Base-by-base conservation (phyloP, 257 asterid genomes). In the Leonotis leonurus region DNA sequence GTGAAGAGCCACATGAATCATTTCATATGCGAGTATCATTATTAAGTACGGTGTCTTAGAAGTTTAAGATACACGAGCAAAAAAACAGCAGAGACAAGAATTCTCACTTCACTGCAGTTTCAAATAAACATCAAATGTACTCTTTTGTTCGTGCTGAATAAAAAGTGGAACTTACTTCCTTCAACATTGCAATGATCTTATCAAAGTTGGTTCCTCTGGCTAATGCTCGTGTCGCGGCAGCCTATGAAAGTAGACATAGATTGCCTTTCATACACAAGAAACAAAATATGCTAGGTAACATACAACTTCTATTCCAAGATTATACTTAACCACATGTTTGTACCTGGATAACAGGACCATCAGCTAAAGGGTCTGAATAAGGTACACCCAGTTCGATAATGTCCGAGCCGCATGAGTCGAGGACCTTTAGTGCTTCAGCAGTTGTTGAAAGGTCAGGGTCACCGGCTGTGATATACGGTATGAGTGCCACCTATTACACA, bases 261-360 rank as follows among this genome's bases (percentile, higher is more conserved):
- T 63, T 3, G 13, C 9, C n/a, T n/a, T n/a, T n/a, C n/a, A n/a
- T n/a, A n/a, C n/a, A n/a, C n/a, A n/a, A n/a, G 56, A 36, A 66
- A 67, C n/a, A 29, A 54, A 69, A 9, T n/a, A n/a, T 21, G 18
- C 22, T 18, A 29, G 16, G 18, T 11, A 45, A 52, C 8, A 29
- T 61, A 44, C 16, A 22, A 10, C 2, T 26, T 36, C n/a, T 13
- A 21, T n/a, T n/a, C n/a, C n/a, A n/a, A n/a, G n/a, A n/a, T n/a
- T n/a, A n/a, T 39, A 55, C n/a, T n/a, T n/a, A 48, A 50, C 37
- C 45, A 48, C 6, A 50, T 60, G 24, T 63, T 53, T 22, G 43
- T 18, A 86, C 97, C 94, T 90, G 97, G 71, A 90, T 90, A 67
- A 90, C 95, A 36, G 97, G 95, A 51, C 97, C 97, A 75, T 90